A percentile compares a stretch with the other conserved stretches of the same genome.
phyloP scores from a whole-genome alignment of 2,329 filamentous ascomycete genomes.

The Parafenestella ontariensis region DNA sequence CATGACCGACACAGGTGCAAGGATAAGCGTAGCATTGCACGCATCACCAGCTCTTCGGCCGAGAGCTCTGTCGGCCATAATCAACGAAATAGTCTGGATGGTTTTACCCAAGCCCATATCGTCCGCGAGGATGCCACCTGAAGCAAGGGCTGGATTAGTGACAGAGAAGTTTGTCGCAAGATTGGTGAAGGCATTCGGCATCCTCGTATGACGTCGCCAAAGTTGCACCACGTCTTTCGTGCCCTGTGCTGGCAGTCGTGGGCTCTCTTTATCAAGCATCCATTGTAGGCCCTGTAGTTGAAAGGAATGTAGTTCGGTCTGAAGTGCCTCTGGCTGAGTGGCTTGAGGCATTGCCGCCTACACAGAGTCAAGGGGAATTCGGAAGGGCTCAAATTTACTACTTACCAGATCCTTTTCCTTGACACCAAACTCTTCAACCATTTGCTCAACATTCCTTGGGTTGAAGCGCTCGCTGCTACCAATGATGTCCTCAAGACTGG shows the following conservation, averaged over 20 bases:
- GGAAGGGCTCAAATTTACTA: background rate
- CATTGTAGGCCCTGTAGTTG: constrained; percentile 80
- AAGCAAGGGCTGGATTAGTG: constrained; percentile 70
- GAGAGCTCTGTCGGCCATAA: constrained; percentile 64
- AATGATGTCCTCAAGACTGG: constrained; percentile 69
- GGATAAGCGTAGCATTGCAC: constrained; percentile 72
- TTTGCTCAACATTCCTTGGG: constrained; percentile 68
- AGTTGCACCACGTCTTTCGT: constrained; percentile 74
- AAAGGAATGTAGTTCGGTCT: constrained; percentile 76
- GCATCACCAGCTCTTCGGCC: constrained; percentile 23
- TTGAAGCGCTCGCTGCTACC: constrained; percentile 71
- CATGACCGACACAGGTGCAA: constrained; percentile 85
- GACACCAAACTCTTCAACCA: constrained; percentile 73
- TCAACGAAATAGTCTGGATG: constrained; percentile 81
- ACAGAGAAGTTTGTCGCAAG: constrained; percentile 73
- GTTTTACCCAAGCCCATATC: constrained; percentile 96
- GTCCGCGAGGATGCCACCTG: constrained; percentile 85
- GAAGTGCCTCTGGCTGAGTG: constrained; percentile 69
- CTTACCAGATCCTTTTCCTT: constrained; percentile 69
- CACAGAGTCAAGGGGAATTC: constrained; percentile 11
- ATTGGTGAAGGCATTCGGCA: constrained; percentile 64
- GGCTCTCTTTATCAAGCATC: constrained; percentile 79
- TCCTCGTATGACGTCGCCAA: constrained; percentile 66
- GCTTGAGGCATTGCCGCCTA: constrained; percentile 73
- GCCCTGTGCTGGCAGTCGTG: constrained; percentile 65